Evolutionary conservation across 1,139 yeast genomes (phyloP), one percentile per base, ranked within the genome.

Genomic region (Kodamaea ohmeri): DNA sequence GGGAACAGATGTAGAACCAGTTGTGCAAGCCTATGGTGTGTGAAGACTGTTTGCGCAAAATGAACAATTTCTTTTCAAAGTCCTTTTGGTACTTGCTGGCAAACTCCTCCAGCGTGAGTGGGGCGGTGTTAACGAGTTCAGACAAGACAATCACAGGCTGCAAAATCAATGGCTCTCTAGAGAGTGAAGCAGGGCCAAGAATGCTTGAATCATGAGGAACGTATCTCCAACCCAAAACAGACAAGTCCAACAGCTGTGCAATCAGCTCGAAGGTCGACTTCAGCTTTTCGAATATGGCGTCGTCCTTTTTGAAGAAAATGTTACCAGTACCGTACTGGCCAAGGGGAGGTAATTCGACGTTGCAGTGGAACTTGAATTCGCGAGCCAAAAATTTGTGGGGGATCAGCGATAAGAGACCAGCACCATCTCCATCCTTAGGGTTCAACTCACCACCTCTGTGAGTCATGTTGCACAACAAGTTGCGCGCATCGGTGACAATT

Each of bases 391-490:
- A 87, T 50, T 76, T 81, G 66, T 90, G 96, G 30, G 97, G 97
- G 47, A 92, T 80, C 31, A 96, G 84, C 37, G 94, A 79, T 76
- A 92, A 79, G 46, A 92, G 89, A 61, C 98, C 98, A 30, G 98
- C 98, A 65, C 98, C 98, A 61, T 92, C 98, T 65, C 98, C 98
- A 59, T 92, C 97, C 55, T 90, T 80, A 20, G 97, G 95, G 58
- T 89, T 96, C 34, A 95, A 80, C 46, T 90, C 97, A 35, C 98
- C 98, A 58, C 98, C 98, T 68, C 98, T 80, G 63, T 92, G 98
- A 46, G 97, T 86, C 97, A 92, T 92, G 65, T 92, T 92, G 71
- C 97, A 90, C 44, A 92, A 79, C 57, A 92, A 72, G 56, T 78
- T 80, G 51, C 80, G 73, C 32, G 96, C 96, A 66, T 92, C 97